phyloP scores from a whole-genome alignment of 2,329 filamentous ascomycete genomes.

The Raffaelea ambrosiae region DNA sequence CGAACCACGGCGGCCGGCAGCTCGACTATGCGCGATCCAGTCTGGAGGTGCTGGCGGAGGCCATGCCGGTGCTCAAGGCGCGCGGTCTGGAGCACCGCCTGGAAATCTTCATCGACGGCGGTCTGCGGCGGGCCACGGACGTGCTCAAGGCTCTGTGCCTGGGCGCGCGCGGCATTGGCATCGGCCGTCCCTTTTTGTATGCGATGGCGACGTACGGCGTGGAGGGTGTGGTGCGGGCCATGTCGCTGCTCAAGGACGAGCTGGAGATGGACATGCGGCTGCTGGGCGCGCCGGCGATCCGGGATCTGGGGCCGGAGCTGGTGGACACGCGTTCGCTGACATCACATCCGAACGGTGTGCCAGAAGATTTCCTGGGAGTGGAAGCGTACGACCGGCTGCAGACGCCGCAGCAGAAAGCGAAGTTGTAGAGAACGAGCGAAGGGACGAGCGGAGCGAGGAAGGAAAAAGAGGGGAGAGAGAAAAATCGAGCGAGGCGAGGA shows the following conservation, averaged over 20 bases:
- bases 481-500: background rate
- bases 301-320: slow-evolving; percentile 71
- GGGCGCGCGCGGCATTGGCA: slow-evolving; percentile 85
- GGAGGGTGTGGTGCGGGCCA: slow-evolving; percentile 80
- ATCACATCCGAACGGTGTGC: slow-evolving; percentile 39
- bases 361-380: slow-evolving; percentile 37
- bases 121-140: slow-evolving; percentile 81
- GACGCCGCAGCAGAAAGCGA: slow-evolving; percentile 44
- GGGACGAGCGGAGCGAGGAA: background rate
- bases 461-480: background rate
- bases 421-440: slow-evolving; percentile 31
- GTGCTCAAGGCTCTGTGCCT: slow-evolving; percentile 93
- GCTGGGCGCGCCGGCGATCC: slow-evolving; percentile 68
- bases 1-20: slow-evolving; percentile 92
- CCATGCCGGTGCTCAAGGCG: slow-evolving; percentile 76
- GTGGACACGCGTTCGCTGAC: slow-evolving; percentile 67
- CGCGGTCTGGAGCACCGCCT: slow-evolving; percentile 66
- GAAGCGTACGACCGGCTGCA: slow-evolving; percentile 46
- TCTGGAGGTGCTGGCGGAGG: slow-evolving; percentile 85
- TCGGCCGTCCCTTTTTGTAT: slow-evolving; percentile 89
- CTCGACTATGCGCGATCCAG: slow-evolving; percentile 85
- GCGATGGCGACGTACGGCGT: slow-evolving; percentile 91
- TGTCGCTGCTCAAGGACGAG: slow-evolving; percentile 89
- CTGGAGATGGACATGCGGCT: slow-evolving; percentile 99
- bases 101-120: slow-evolving; percentile 87